Evolutionary conservation across 148 eudicot species (phyloP), one percentile per base, ranked within the genome.

Genomic region (Rhododendron ovatum): DNA sequence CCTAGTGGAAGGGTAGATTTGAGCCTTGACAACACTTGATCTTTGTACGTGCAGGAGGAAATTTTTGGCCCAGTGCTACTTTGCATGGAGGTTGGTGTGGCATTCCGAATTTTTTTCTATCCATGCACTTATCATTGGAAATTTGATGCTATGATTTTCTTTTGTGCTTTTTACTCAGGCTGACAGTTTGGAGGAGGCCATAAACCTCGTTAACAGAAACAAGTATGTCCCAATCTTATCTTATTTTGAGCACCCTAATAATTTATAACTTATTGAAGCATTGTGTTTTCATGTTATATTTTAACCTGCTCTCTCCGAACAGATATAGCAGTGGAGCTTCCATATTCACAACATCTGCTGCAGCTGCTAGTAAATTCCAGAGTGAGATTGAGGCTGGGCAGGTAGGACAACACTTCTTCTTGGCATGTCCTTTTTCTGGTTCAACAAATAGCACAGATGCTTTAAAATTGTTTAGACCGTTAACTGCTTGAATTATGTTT

Each of bases 51-150:
- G 83, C 94, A 94, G 95, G 98, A 91, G 86, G 92, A 92, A 77
- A 88, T 92, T 33, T 65, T 85, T 83, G 98, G 98, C 67, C 98
- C 95, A 33, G 90, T 94, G 86, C 91, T 94, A 84, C 92, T 94
- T 86, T 93, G 98, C 90, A 92, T 93, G 92, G 91, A 92, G 94
- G 98, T 94, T 78, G 6, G 74, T 82, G 73, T 37, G 13, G 33
- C 24, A 9, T 51, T 57, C 9, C 37, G 13, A 48, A 17, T 57
- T 74, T 78, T 59, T 37, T 80, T 3, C 24, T 18, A 30, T 45
- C 45, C 47, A 26, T 35, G 11, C 61, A 71, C 63, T 35, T 39
- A 13, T 75, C 76, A 33, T 41, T 69, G 50, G 73, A 75, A 24
- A 18, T 85, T 50, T 85, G 53, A 33, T 28, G 22, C 55, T 22